Percentiles rank a stretch among this genome's conserved stretches.
Evolutionary conservation across 1,284 basidiomycete genomes (phyloP).

Genomic region (Boletellus deceptivus): DNA sequence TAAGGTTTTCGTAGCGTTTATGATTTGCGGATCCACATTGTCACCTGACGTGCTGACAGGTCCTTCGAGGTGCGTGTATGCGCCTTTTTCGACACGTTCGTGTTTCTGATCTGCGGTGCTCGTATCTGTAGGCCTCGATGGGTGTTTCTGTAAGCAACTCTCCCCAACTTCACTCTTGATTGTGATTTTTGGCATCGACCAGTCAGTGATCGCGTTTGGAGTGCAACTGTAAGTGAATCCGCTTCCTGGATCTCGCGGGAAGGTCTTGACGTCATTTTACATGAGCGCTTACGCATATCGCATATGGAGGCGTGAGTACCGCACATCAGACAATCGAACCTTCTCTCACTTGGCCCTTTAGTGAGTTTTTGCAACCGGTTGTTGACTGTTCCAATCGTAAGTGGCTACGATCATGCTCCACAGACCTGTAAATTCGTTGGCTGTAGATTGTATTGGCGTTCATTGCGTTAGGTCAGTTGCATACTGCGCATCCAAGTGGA

Average conservation of each 20-base stretch:
- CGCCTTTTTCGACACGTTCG: not conserved
- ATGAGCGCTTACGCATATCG: constrained; percentile 33
- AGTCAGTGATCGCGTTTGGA: constrained; percentile 33
- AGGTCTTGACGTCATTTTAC: constrained; percentile 5
- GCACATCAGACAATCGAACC: not conserved
- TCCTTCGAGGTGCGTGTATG: constrained; percentile 27
- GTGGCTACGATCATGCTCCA: constrained; percentile 6
- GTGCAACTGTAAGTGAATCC: constrained; percentile 29
- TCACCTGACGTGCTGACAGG: constrained; percentile 5
- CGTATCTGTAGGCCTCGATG: constrained; percentile 27
- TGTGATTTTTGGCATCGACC: not conserved
- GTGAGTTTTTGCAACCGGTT: constrained; percentile 29
- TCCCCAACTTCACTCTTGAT: not conserved
- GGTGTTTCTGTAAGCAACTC: constrained; percentile 22
- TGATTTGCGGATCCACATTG: not conserved
- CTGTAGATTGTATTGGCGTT: constrained; percentile 28
- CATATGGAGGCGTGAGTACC: constrained; percentile 32
- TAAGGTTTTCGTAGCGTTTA: constrained; percentile 8
- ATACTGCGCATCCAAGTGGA: not conserved
- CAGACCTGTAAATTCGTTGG: not conserved
- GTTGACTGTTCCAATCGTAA: constrained; percentile 31
- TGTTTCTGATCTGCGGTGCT: not conserved
- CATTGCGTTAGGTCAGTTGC: constrained; percentile 23
- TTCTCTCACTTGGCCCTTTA: constrained; percentile 8
- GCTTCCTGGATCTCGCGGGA: not conserved